Evolutionary conservation across 2,329 filamentous ascomycete genomes (phyloP).

Genomic region (Knoxdaviesia capensis): DNA sequence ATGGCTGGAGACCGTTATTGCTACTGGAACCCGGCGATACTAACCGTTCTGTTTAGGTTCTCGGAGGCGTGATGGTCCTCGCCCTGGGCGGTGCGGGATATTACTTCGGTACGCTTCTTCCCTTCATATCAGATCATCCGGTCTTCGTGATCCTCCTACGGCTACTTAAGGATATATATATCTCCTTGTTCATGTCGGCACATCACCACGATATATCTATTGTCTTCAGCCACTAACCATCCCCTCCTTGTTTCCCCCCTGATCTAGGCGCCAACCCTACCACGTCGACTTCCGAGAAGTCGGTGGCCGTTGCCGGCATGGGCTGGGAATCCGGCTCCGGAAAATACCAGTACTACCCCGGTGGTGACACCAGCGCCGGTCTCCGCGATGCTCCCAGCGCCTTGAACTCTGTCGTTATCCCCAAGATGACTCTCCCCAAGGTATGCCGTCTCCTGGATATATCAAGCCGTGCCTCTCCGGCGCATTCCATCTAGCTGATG

Average conservation of each 20-base stretch:
- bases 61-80: slow-evolving; percentile 77
- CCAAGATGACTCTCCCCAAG: slow-evolving; percentile 82
- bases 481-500: slow-evolving; percentile 1
- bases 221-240: background rate
- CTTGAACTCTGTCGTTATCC: slow-evolving; percentile 84
- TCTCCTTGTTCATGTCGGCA: too few relatives aligned
- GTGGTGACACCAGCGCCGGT: slow-evolving; percentile 54
- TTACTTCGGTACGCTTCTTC: slow-evolving; percentile 48
- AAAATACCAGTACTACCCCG: slow-evolving; percentile 67
- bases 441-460: slow-evolving; percentile 19
- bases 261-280: slow-evolving; percentile 61
- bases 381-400: slow-evolving; percentile 87
- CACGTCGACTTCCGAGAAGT: slow-evolving; percentile 58
- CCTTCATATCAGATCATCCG: too few relatives aligned
- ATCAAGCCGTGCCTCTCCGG: too few relatives aligned
- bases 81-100: slow-evolving; percentile 77
- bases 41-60: slow-evolving; percentile 37
- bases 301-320: slow-evolving; percentile 64
- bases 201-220: background rate
- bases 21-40: background rate
- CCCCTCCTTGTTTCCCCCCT: background rate
- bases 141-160: too few relatives aligned
- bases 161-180: too few relatives aligned
- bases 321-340: slow-evolving; percentile 65
- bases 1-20: too few relatives aligned